phyloP scores from a whole-genome alignment of 2,329 filamentous ascomycete species.

The Fusarium succisae region DNA sequence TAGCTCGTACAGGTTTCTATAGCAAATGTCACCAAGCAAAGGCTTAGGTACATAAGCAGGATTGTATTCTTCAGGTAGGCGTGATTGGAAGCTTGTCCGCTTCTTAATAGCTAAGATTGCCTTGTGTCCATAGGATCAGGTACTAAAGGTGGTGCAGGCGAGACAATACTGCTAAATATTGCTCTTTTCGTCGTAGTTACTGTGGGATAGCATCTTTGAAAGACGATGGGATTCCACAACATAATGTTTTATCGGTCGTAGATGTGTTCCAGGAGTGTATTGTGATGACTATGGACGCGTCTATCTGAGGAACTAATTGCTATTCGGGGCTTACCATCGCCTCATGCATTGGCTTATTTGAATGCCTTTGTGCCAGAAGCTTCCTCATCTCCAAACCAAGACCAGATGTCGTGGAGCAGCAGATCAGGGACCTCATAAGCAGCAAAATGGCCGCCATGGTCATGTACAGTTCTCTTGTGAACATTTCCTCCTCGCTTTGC shows the following conservation, averaged over 20 bases:
- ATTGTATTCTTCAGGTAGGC: rapidly evolving
- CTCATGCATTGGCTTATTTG: neutral
- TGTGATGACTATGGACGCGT: rapidly evolving
- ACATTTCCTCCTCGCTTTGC: neutral
- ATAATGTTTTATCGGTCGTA: rapidly evolving
- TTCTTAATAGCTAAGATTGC: rapidly evolving
- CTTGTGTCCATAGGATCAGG: rapidly evolving
- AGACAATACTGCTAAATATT: too few species aligned
- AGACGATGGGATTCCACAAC: rapidly evolving
- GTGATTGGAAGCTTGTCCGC: neutral
- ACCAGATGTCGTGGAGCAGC: neutral
- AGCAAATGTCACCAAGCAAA: neutral
- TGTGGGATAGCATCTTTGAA: neutral
- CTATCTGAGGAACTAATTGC: rapidly evolving
- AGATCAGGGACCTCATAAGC: neutral
- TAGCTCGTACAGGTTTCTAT: neutral
- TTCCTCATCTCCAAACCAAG: neutral
- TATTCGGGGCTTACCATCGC: rapidly evolving
- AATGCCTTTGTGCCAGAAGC: neutral
- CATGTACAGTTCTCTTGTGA: neutral
- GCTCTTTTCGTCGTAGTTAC: too few species aligned
- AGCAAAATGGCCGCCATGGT: neutral
- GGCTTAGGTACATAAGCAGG: neutral
- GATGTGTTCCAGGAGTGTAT: too few species aligned
- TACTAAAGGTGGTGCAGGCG: rapidly evolving